Evolutionary conservation across 202 grass and related monocot species (phyloP).

Genomic region (Eragrostis tef): DNA sequence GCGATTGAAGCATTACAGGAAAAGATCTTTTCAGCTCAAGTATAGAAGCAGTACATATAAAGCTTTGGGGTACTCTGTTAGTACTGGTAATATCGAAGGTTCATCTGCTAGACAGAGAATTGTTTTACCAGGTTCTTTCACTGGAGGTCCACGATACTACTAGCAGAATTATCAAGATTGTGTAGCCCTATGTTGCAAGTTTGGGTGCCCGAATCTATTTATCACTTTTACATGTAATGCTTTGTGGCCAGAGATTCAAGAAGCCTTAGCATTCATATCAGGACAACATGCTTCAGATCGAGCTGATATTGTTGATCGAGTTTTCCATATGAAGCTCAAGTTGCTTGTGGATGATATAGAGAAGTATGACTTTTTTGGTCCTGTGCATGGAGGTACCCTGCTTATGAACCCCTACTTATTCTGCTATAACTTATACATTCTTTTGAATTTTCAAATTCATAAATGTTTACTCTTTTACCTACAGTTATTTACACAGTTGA

Average conservation of each 20-base stretch:
- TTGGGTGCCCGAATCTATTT: conserved; percentile 1
- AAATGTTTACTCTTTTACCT: too few relatives aligned
- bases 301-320: too few relatives aligned
- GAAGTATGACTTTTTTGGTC: not conserved
- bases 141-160: not conserved
- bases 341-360: not conserved
- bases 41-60: not conserved
- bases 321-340: not conserved
- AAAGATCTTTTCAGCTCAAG: not conserved
- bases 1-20: not conserved
- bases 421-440: not conserved
- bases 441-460: too few relatives aligned
- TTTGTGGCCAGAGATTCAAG: too few relatives aligned
- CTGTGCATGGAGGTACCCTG: not conserved
- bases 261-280: too few relatives aligned
- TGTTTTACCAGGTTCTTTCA: not conserved
- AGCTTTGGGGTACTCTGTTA: not conserved
- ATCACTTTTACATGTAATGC: conserved; percentile 15
- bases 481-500: conserved; percentile 6
- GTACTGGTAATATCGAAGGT: not conserved
- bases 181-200: not conserved
- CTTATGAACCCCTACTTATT: too few relatives aligned
- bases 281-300: too few relatives aligned
- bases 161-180: conserved; percentile 13
- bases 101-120: not conserved